Evolutionary conservation across 805 yeast genomes (phyloP), one percentile per base, ranked within the genome.

Genomic region (Jamesozyma jinghongensis): DNA sequence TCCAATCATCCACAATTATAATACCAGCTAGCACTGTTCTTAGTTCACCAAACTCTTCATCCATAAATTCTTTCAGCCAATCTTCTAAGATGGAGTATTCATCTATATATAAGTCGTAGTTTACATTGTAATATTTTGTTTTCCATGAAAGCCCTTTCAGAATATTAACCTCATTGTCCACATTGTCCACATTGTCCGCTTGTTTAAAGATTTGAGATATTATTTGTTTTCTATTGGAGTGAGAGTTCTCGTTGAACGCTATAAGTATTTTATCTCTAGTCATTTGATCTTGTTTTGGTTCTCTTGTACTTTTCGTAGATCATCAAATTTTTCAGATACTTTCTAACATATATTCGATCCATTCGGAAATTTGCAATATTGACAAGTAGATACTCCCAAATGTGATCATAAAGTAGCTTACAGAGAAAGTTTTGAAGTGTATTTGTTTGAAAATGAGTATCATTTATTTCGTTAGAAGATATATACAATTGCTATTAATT

Each of bases 11-110:
- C 5, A 72, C 61, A 42, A 71, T 56, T 2, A 74, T 57, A 10
- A 72, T 40, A 1, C 78, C 78, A 26, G 70, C 72, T 2, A 74
- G 33, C 1, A 54, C 73, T 8, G 62, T 66, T 28, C 75, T 54
- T 27, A 74, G 54, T 32, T 67, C 75, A 5, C 50, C 47, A 41
- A 47, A 63, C 19, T 70, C 75, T 0, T 54, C 57, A 1, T 49
- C 38, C 3, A 29, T 12, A 41, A 73, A 64, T 40, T 73, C 76
- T 0, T 46, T 37, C n/a, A 38, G 19, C 75, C 78, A 75, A 11
- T 50, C 47, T 4, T 38, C 36, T 27, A 58, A 34, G 16, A 39
- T 37, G 5, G 46, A 51, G 27, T 41, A 50, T 11, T 48, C 52
- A 28, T 66, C 68, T 4, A 63, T 44, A 41, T 64, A 56, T 0